Evolutionary conservation across 352 stramenopile species (phyloP).

Genomic region (Phytophthora pluvialis): DNA sequence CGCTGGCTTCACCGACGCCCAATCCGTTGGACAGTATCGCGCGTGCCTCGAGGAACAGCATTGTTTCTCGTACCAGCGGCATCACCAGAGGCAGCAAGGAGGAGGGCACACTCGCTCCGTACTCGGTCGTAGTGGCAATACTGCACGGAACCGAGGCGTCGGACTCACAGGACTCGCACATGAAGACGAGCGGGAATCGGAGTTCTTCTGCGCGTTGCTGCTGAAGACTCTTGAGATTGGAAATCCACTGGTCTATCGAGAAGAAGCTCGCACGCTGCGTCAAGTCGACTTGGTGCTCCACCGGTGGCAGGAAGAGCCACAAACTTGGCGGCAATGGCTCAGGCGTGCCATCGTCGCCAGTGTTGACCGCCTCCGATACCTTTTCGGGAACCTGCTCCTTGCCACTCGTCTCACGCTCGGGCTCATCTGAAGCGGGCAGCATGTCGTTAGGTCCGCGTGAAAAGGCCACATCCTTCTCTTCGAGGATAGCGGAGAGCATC

Average conservation of each 20-base stretch:
- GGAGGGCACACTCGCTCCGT: conserved; percentile 35
- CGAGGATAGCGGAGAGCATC: conserved; percentile 31
- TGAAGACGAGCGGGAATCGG: conserved; percentile 61
- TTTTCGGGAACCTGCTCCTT: conserved; percentile 24
- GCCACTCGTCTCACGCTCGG: conserved; percentile 27
- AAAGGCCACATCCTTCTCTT: conserved; percentile 19
- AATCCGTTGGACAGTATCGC: conserved; percentile 45
- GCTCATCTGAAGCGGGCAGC: conserved; percentile 9
- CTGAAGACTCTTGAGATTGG: conserved; percentile 44
- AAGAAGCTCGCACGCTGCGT: conserved; percentile 28
- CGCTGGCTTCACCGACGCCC: conserved; percentile 47
- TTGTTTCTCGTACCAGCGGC: conserved; percentile 71
- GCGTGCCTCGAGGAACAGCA: conserved; percentile 64
- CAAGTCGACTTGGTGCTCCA: conserved; percentile 42
- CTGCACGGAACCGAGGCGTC: conserved; percentile 32
- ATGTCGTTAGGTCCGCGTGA: not conserved
- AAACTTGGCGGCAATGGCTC: conserved; percentile 59
- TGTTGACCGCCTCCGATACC: not conserved
- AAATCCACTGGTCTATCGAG: conserved; percentile 57
- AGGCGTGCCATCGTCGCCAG: conserved; percentile 2
- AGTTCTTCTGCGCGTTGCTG: conserved; percentile 46
- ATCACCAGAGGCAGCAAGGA: conserved; percentile 66
- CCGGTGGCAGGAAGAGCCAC: conserved; percentile 67
- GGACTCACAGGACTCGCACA: conserved; percentile 57
- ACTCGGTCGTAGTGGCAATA: conserved; percentile 31